Percentiles rank a stretch among this genome's conserved stretches.
Evolutionary conservation across 257 asterid genomes (phyloP).

Genomic region (Paulownia fortunei): DNA sequence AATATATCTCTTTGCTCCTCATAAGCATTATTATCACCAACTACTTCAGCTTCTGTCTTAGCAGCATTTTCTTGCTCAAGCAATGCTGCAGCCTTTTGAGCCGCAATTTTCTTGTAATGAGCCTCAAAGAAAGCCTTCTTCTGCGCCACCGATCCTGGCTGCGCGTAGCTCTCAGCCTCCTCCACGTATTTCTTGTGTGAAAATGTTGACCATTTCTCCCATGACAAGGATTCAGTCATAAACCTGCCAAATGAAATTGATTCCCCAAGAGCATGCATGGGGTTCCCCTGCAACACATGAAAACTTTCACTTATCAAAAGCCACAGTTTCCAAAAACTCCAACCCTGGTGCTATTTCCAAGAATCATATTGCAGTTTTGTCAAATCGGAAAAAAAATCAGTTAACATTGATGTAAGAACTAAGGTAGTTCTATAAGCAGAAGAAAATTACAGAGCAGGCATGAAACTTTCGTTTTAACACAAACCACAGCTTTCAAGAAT

Average conservation of each 20-base stretch:
- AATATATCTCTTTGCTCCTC: slow-evolving; percentile 20
- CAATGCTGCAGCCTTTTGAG: slow-evolving; percentile 79
- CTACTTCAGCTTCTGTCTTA: slow-evolving; percentile 26
- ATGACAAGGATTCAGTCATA: slow-evolving; percentile 66
- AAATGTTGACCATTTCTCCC: slow-evolving; percentile 96
- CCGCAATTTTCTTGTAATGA: slow-evolving; percentile 92
- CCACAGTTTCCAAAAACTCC: neutral
- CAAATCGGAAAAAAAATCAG: neutral
- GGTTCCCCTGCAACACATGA: slow-evolving; percentile 57
- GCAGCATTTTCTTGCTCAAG: slow-evolving; percentile 59
- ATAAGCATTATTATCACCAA: neutral
- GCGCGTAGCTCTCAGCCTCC: slow-evolving; percentile 86
- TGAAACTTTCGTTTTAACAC: neutral
- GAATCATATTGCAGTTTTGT: neutral
- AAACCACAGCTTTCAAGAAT: neutral
- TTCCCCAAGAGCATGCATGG: slow-evolving; percentile 71
- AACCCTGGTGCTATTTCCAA: neutral
- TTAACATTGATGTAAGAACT: neutral
- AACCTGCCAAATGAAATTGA: slow-evolving; percentile 86
- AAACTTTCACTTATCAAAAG: neutral
- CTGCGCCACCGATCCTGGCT: slow-evolving; percentile 93
- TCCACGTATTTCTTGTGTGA: slow-evolving; percentile 85
- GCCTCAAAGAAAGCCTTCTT: slow-evolving; percentile 99
- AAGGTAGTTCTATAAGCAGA: neutral
- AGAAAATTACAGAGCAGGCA: neutral